Base-by-base conservation (phyloP, 2,329 filamentous ascomycete genomes). In the Paramyrothecium sp. region DNA sequence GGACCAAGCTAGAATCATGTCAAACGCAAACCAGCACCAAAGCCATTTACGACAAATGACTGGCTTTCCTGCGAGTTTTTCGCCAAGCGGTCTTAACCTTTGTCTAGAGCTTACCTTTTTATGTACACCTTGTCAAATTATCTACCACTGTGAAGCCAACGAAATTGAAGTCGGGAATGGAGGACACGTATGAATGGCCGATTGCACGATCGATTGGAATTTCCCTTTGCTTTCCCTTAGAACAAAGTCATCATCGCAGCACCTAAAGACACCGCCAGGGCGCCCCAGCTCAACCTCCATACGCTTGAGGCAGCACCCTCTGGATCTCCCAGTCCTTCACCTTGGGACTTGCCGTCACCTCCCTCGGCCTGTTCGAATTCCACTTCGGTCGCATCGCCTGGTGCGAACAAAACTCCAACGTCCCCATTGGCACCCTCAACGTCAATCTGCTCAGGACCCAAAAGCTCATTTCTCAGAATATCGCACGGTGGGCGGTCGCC, bases 321-420 rank as follows among this genome's bases (percentile, higher is more conserved):
- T 10, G 26, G 26, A 30, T 30, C 26, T 44, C 38, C 38, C 13
- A 44, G 38, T 19, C 38, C 38, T 44, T 44, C 38, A 4, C 49
- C 47, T 21, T 49, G 16, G 13, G 17, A 17, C 22, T 51, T 30
- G 8, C 21, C 19, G 51, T 41, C 21, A 10, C 19, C 19, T 7
- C 11, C 51, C 8, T 22, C 20, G 3, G 16, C 51, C 8, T 53
- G 20, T 4, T 53, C 51, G 33, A 53, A 53, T 30, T 82, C 67
- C n/a, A 83, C 64, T 12, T 74, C 64, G 0, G 77, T 82, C 20
- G 79, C 73, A 58, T 79, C 76, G n/a, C 78, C 80, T 0, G 81
- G 81, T 10, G 80, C 80, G 62, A 84, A 81, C 41, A 84, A 69
- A 20, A 81, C 66, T 17, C 78, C 78, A 26, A 82, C 68, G 46